phyloP scores from a whole-genome alignment of 1,284 basidiomycete genomes.

The Testicularia cyperi region DNA sequence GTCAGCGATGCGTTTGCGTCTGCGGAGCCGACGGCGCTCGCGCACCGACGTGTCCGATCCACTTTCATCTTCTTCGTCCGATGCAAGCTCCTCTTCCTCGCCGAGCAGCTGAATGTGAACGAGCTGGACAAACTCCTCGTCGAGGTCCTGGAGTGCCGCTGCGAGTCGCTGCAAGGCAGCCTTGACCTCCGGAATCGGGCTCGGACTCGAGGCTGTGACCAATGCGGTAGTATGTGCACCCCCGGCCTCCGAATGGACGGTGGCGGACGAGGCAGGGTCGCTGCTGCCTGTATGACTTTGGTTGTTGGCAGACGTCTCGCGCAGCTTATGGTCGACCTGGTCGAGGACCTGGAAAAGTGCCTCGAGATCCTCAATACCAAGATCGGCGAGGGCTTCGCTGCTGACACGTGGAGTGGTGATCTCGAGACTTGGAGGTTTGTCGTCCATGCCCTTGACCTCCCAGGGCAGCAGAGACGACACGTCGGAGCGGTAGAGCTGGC shows the following conservation, averaged over 20 bases:
- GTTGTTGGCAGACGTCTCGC: conserved; percentile 10
- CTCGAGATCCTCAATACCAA: conserved; percentile 40
- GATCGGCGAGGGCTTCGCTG: conserved; percentile 27
- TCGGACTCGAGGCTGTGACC: too few relatives aligned
- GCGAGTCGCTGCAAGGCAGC: conserved; percentile 33
- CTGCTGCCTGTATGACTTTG: too few relatives aligned
- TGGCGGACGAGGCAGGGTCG: too few relatives aligned
- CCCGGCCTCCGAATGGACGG: too few relatives aligned
- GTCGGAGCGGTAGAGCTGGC: conserved; percentile 38
- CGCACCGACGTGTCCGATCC: conserved; percentile 35
- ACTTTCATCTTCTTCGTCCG: conserved; percentile 28
- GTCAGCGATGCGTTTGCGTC: conserved; percentile 15
- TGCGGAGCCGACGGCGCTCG: conserved; percentile 12
- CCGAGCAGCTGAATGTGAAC: conserved; percentile 45
- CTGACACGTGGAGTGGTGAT: conserved; percentile 46
- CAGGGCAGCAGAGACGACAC: conserved; percentile 48
- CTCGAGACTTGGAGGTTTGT: conserved; percentile 46
- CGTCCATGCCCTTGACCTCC: conserved; percentile 50
- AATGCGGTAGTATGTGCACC: too few relatives aligned
- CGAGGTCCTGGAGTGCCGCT: conserved; percentile 37
- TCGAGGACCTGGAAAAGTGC: conserved; percentile 41
- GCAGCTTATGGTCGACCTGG: conserved; percentile 31
- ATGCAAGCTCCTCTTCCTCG: conserved; percentile 19
- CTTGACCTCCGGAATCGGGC: conserved; percentile 42
- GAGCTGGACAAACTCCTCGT: conserved; percentile 46